These are phyloP conservation scores for Akanthomyces lecanii DNA, from an alignment of 2,329 filamentous ascomycete species.

Conservation along the genomic window DNA sequence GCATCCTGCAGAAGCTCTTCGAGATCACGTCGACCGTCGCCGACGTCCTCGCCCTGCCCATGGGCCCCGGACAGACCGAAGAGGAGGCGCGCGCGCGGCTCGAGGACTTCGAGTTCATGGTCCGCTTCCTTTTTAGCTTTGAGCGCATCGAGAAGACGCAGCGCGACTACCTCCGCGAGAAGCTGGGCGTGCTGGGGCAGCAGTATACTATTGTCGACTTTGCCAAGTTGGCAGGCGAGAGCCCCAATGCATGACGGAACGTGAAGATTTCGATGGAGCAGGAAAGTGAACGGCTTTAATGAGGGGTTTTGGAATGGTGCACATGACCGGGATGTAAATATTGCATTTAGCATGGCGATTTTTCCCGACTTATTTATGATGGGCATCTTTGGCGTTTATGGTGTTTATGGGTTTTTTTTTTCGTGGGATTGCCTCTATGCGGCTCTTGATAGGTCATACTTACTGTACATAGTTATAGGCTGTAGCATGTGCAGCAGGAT, in stretches of 20 bases:
- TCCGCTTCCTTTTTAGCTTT: constrained; percentile 47
- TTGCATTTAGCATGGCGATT: background rate
- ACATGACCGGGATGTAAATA: background rate
- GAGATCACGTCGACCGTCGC: constrained; percentile 58
- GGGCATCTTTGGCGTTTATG: constrained; percentile 1
- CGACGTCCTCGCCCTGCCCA: constrained; percentile 51
- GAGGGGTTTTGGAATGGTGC: background rate
- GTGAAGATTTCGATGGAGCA: background rate
- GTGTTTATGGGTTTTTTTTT: background rate
- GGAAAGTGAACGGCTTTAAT: background rate
- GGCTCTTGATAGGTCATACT: too few species aligned
- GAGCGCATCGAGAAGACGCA: constrained; percentile 44
- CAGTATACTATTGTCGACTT: constrained; percentile 30
- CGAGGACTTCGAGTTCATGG: constrained; percentile 50
- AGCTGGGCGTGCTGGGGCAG: constrained; percentile 33
- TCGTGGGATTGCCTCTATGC: background rate
- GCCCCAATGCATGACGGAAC: constrained; percentile 17
- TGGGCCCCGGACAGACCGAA: constrained; percentile 33
- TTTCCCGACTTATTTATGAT: background rate
- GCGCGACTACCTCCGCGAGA: constrained; percentile 37
- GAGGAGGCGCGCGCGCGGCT: constrained; percentile 45
- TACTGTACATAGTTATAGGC: background rate
- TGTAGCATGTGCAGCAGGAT: background rate
- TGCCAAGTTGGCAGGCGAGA: constrained; percentile 24
- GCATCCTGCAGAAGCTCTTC: constrained; percentile 55